These are phyloP conservation scores for Rhododendron simsii DNA, from an alignment of 148 eudicot species.

Conservation along the genomic window DNA sequence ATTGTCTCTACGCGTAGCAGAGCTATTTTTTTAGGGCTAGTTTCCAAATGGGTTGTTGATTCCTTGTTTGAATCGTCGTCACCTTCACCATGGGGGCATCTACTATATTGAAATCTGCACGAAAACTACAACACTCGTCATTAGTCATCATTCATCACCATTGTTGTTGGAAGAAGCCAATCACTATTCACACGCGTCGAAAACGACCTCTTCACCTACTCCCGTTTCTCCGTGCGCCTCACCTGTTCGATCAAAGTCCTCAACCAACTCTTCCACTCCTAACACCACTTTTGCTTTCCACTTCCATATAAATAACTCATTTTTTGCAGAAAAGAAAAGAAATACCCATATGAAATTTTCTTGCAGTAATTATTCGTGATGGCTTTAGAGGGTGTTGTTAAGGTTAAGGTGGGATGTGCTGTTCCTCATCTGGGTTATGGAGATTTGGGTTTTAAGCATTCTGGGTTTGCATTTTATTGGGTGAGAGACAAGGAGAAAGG, in stretches of 20 bases:
- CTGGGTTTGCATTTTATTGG: slow-evolving; percentile 5
- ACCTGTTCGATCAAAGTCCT: background rate
- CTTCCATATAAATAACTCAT: background rate
- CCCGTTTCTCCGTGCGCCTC: background rate
- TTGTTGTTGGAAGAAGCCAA: background rate
- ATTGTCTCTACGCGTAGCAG: too few species aligned
- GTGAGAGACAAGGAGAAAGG: slow-evolving; percentile 23
- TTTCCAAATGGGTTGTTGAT: background rate
- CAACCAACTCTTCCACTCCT: slow-evolving; percentile 10
- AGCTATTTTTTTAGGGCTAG: too few species aligned
- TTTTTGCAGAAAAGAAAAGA: background rate
- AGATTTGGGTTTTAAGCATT: slow-evolving; percentile 23
- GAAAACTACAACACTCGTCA: background rate
- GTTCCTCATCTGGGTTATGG: slow-evolving; percentile 20
- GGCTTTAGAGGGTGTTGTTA: slow-evolving; percentile 38
- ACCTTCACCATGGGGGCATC: background rate
- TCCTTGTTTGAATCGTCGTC: background rate
- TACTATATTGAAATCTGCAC: background rate
- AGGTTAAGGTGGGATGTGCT: slow-evolving; percentile 26
- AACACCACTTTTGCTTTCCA: background rate
- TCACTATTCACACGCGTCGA: background rate
- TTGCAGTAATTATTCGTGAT: slow-evolving; percentile 1
- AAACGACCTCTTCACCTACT: background rate
- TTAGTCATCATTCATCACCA: background rate
- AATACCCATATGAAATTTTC: background rate